Evolutionary conservation across 75 land plant species (phyloP).

Genomic region (Ceratopteris richardii): DNA sequence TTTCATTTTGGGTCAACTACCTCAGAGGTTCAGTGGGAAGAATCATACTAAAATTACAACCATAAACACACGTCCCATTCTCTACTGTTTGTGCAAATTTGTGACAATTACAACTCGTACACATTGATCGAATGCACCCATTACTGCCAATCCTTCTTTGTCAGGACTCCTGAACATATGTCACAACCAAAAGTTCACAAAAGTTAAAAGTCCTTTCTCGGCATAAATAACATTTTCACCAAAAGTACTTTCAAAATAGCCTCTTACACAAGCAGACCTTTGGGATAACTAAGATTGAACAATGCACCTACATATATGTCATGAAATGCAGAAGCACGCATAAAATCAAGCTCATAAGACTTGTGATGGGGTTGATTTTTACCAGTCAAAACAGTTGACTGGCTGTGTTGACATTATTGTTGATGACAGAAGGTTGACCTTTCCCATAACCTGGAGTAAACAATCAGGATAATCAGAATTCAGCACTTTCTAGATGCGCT

Average conservation of each 20-base stretch:
- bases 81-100: slow-evolving; percentile 21
- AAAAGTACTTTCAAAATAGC: no score
- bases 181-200: background rate
- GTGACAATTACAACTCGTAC: slow-evolving; percentile 33
- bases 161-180: slow-evolving; percentile 35
- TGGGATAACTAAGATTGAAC: background rate
- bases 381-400: slow-evolving; percentile 29
- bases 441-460: slow-evolving; percentile 12
- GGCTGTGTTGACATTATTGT: slow-evolving; percentile 29
- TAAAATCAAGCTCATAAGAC: background rate
- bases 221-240: no score
- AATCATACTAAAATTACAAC: no score
- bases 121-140: slow-evolving; percentile 44
- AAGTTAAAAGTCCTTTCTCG: no score
- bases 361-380: background rate
- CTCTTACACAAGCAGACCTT: slow-evolving; percentile 1
- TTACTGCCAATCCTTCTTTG: slow-evolving; percentile 33
- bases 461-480: background rate
- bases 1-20: no score
- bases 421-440: slow-evolving; percentile 21
- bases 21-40: no score
- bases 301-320: background rate
- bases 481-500: no score
- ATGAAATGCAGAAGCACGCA: background rate
- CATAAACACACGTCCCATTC: no score